Evolutionary conservation across 2,329 filamentous ascomycete species (phyloP), one percentile per base, ranked within the genome.

Genomic region (Huntiella bhutanensis): DNA sequence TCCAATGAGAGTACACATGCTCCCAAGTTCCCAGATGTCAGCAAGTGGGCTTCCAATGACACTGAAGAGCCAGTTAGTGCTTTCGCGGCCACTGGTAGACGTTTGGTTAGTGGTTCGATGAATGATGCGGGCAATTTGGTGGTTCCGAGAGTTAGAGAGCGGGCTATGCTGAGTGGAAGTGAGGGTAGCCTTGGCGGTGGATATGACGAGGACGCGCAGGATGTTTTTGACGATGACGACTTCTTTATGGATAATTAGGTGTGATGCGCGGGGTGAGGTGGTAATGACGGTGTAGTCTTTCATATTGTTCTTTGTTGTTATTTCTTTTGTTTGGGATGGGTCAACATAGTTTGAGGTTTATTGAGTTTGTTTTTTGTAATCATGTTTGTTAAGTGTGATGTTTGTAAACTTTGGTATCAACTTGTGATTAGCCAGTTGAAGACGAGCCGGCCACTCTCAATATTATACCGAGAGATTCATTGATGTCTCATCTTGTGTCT

Each of bases 121-220:
- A 28, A 28, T 28, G 22, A 28, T 28, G 22, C 22, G 4, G 51
- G 54, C 28, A 50, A 39, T 54, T 56, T 40, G 41, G 49, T 43
- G 33, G 41, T 53, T 58, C 33, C 54, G 54, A 42, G 22, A 36
- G 41, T 15, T 16, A 41, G n/a, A 37, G 48, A 12, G n/a, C 33
- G 33, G 53, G 53, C 22, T 10, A 28, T 28, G 22, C 8, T 28
- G 22, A 28, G 22, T 10, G 22, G 22, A 10, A 28, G 22, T 28
- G 22, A 28, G 22, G 22, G 22, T 28, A 28, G 22, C 8, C 22
- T 28, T 28, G 22, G 22, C 1, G 67, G 65, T 49, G 66, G 65
- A 32, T 80, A 79, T 56, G 75, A 80, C 55, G 66, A 66, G 28
- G 75, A 80, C 57, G 75, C 75, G 5, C 68, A 68, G 34, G 73